Base-by-base conservation (phyloP, 73 alveolate genomes). In the Paramecium octaurelia region DNA sequence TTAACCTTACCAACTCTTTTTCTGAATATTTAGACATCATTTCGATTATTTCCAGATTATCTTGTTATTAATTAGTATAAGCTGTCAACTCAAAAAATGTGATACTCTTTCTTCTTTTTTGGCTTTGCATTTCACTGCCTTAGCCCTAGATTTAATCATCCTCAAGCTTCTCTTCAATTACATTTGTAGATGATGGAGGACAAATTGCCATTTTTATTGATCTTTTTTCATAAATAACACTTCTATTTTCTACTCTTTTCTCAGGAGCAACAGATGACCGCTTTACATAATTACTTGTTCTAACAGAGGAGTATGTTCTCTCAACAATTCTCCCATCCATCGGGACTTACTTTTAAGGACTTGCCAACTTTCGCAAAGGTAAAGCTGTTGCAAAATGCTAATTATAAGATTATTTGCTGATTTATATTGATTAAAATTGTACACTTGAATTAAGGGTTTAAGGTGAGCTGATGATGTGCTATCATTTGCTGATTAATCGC, bases 241-340 rank as follows among this genome's bases (percentile, higher is more conserved):
- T 75, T 75, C 35, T 75, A 42, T 35, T 75, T 38, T 75, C 88
- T 16, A 38, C 68, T 48, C 91, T 34, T 10, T 80, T 80, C 8
- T 80, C 91, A 16, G 91, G 91, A 80, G 91, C 91, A 3, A 80
- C 91, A 44, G 91, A 80, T n/a, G 91, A 80, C 3, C 91, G 23
- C 75, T 80, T 80, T 16, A 80, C 91, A 48, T 80, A 80, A 80
- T 80, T 80, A 14, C 91, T 80, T 12, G 91, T 80, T 44, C 91
- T 40, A 46, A 80, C 91, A 0, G 91, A 42, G 21, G 91, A 80
- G 50, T 44, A 80, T 20, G 91, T 80, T 80, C 91, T 42, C 21
- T 80, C 91, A 31, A 80, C 75, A 11, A 80, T 46, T 46, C 73
- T 42, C 24, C 57, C 36, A 43, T 80, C 91, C 10, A 46, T 54